These are phyloP conservation scores for Lachnellula cervina DNA, from an alignment of 2,329 filamentous ascomycete genomes.

Conservation along the genomic window DNA sequence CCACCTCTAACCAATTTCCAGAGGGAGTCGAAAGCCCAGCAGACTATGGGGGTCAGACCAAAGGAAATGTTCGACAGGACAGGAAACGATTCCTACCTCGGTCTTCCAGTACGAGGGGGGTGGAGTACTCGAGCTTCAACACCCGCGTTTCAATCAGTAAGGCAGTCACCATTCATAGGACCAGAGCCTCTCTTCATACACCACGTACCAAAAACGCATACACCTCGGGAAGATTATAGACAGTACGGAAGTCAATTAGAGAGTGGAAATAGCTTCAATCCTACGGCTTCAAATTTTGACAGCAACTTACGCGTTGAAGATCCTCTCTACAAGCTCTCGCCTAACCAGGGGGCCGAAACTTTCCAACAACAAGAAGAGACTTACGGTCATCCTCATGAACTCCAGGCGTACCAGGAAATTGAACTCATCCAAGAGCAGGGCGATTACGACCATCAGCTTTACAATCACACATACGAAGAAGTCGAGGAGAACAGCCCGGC, in stretches of 20 bases:
- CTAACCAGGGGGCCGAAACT: no score
- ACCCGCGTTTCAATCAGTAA: not conserved
- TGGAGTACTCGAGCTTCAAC: not conserved
- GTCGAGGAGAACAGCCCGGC: not conserved
- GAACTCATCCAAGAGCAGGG: not conserved
- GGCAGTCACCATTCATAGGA: not conserved
- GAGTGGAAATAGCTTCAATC: not conserved
- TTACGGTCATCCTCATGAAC: not conserved
- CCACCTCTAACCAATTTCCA: not conserved
- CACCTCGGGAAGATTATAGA: not conserved
- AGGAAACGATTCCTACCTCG: not conserved
- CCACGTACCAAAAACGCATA: conserved; percentile 5
- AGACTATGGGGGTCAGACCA: not conserved
- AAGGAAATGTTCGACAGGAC: not conserved
- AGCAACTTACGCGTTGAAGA: not conserved
- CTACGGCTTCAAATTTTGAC: not conserved
- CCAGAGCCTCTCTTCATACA: conserved; percentile 4
- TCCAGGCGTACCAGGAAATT: not conserved
- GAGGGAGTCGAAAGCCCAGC: not conserved
- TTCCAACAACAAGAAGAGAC: no score
- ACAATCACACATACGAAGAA: not conserved
- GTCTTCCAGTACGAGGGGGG: conserved; percentile 9
- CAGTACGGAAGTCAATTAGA: conserved; percentile 1
- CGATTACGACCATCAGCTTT: not conserved
- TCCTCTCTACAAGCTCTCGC: not conserved